These are phyloP conservation scores for Alloteropsis angusta DNA, from an alignment of 202 grass and related monocot genomes.

Conservation along the genomic window DNA sequence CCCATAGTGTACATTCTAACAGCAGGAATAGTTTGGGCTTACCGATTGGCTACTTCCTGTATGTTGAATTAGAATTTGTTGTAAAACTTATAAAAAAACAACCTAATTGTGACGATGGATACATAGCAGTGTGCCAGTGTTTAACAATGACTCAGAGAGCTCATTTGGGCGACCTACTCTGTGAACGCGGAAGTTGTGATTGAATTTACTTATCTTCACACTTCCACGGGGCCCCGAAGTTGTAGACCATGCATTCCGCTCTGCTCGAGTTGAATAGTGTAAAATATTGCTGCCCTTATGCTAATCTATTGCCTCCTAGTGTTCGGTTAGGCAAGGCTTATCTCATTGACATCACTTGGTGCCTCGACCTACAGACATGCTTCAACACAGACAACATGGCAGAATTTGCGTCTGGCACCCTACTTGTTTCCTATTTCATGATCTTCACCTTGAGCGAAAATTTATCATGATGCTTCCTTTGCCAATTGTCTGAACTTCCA, in stretches of 20 bases:
- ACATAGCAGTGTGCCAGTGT: neutral
- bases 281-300: slow-evolving; percentile 1
- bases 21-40: neutral
- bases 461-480: neutral
- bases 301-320: slow-evolving; percentile 25
- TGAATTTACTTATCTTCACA: slow-evolving; percentile 41
- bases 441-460: neutral
- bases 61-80: neutral
- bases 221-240: slow-evolving; percentile 42
- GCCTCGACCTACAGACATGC: neutral
- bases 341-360: slow-evolving; percentile 33
- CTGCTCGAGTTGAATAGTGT: slow-evolving; percentile 36
- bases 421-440: neutral
- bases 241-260: slow-evolving; percentile 52
- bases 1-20: no score
- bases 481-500: neutral
- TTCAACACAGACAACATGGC: neutral
- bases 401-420: slow-evolving; percentile 19
- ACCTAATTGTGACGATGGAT: neutral
- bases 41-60: neutral
- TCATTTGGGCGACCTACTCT: slow-evolving; percentile 48
- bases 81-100: neutral
- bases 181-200: slow-evolving; percentile 30
- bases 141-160: slow-evolving; percentile 5
- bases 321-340: slow-evolving; percentile 48